Conservation (phyloP, 768 basidiomycete genomes). For the Boletellus emodensis region DNA sequence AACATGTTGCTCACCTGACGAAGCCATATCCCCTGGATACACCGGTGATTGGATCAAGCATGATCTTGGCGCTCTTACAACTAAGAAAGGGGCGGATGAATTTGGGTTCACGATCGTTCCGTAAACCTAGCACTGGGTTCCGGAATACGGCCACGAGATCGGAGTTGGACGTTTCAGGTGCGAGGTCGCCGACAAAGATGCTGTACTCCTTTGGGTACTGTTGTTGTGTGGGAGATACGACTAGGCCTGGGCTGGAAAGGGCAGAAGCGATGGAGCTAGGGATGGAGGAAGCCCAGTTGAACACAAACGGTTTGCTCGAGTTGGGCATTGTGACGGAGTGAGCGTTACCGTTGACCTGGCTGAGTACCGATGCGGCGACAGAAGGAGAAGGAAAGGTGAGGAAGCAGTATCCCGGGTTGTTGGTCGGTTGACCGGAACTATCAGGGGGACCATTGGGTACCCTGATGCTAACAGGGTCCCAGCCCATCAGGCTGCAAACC, state of each 20-base stretch:
- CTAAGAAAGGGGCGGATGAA: slow-evolving; percentile 86
- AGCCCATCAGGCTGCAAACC: slow-evolving; percentile 81
- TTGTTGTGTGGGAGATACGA: slow-evolving; percentile 36
- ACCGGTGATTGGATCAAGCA: slow-evolving; percentile 87
- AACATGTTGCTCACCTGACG: slow-evolving; percentile 56
- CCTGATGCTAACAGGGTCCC: slow-evolving; percentile 74
- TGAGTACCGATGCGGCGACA: slow-evolving; percentile 66
- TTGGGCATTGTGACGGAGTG: slow-evolving; percentile 75
- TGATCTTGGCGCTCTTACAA: slow-evolving; percentile 94
- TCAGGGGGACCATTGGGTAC: slow-evolving; percentile 64
- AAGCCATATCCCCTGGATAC: slow-evolving; percentile 91
- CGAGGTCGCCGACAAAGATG: slow-evolving; percentile 92
- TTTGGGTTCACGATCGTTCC: slow-evolving; percentile 83
- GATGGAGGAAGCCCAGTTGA: slow-evolving; percentile 66
- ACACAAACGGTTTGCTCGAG: slow-evolving; percentile 73
- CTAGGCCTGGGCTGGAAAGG: slow-evolving; percentile 25
- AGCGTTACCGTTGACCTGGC: slow-evolving; percentile 54
- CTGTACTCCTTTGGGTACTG: slow-evolving; percentile 84
- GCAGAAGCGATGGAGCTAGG: slow-evolving; percentile 33
- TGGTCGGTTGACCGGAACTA: slow-evolving; percentile 58
- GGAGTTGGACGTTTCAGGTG: slow-evolving; percentile 91
- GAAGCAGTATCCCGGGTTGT: slow-evolving; percentile 87
- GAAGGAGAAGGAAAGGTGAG: slow-evolving; percentile 75
- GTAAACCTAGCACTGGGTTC: slow-evolving; percentile 80
- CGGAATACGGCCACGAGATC: slow-evolving; percentile 92